phyloP scores from a whole-genome alignment of 495 filamentous ascomycete species.

The Gamarada debralockiae region DNA sequence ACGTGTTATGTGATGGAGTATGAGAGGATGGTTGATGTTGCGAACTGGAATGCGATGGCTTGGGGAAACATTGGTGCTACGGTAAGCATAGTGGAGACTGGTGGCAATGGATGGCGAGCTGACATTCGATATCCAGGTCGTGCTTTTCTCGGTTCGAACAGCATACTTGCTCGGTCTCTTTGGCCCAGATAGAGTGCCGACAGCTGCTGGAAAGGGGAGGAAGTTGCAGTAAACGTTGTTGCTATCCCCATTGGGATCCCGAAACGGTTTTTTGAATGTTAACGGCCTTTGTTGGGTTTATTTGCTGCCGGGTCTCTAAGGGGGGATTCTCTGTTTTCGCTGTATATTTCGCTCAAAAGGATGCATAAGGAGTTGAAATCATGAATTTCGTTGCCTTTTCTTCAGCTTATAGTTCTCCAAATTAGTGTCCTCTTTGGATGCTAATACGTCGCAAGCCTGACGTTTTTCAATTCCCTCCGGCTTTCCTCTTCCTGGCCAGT shows the following conservation, averaged over 20 bases:
- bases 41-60: slow-evolving; percentile 62
- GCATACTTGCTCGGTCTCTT: slow-evolving; percentile 56
- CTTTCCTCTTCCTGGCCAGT: too few species aligned
- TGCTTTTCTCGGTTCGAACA: slow-evolving; percentile 53
- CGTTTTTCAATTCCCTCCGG: too few species aligned
- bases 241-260: slow-evolving; percentile 77
- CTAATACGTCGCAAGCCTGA: too few species aligned
- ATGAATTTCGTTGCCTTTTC: too few species aligned
- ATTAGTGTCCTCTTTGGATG: too few species aligned
- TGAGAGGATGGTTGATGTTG: slow-evolving; percentile 46
- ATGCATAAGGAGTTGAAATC: too few species aligned
- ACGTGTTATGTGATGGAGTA: slow-evolving; percentile 56
- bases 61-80: slow-evolving; percentile 74
- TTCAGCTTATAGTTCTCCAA: too few species aligned
- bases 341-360: too few species aligned
- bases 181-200: slow-evolving; percentile 34
- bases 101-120: not conserved
- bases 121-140: slow-evolving; percentile 21
- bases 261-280: slow-evolving; percentile 56
- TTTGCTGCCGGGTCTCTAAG: too few species aligned
- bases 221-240: slow-evolving; percentile 42
- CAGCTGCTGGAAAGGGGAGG: not conserved
- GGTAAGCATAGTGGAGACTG: slow-evolving; percentile 22
- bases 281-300: too few species aligned
- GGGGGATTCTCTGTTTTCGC: too few species aligned